Evolutionary conservation across 2,329 filamentous ascomycete genomes (phyloP), one percentile per base, ranked within the genome.

Genomic region (Nemania sp.): DNA sequence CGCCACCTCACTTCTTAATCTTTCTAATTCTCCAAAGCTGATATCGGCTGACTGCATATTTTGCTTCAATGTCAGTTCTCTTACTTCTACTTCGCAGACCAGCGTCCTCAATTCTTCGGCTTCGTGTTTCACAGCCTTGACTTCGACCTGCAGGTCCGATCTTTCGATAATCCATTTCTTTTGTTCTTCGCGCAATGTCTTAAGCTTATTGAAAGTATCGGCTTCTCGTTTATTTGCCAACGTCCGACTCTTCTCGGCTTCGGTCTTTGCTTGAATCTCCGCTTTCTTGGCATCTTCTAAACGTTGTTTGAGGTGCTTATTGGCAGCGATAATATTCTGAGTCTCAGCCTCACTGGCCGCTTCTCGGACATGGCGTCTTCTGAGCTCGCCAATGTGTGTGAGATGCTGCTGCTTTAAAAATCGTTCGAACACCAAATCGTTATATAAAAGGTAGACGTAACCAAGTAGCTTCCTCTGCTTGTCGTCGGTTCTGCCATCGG

Each of bases 331-430:
- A 3, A 94, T 74, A 48, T 91, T 91, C 61, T 93, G 89, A 2
- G 88, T 91, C 66, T 94, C 89, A 0, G 90, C 89, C 67, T 93
- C 90, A 1, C 84, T 87, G 1, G 89, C 88, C 6, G 88, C 88
- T 68, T 92, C 88, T 60, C 83, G 83, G 59, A 93, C 83, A 54
- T 91, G 86, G 57, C 86, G 85, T 12, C 88, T 80, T 61, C 89
- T 86, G 36, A 94, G 73, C 64, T 90, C 88, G 1, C 89, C 89
- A 66, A 94, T 92, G 54, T 93, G 89, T 2, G 86, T 82, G 61
- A 92, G 82, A 68, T 93, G 90, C 65, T 94, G 90, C 60, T 91
- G 84, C 67, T 92, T 93, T 64, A 93, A 80, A 70, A 91, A 93
- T 22, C 88, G 80, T 69, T 94, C 90, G 65, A 93, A 94, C 60